phyloP scores from a whole-genome alignment of 345 rosid genomes.

The Corchorus olitorius region DNA sequence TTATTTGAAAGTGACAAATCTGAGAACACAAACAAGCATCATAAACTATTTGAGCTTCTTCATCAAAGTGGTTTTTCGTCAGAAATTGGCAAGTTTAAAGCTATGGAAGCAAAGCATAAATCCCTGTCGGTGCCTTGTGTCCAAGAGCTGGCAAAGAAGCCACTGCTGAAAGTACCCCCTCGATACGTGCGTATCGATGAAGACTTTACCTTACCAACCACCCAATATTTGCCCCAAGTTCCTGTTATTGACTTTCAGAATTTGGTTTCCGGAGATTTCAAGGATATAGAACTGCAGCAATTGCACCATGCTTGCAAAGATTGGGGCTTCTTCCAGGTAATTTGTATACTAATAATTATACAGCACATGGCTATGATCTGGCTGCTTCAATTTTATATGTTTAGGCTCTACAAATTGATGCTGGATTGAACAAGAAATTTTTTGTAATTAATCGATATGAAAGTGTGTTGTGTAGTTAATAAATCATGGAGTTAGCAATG shows the following conservation, averaged over 20 bases:
- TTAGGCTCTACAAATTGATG: too few species aligned
- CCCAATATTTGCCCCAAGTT: background rate
- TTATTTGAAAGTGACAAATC: too few species aligned
- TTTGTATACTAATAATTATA: too few species aligned
- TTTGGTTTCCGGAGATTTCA: conserved; percentile 1
- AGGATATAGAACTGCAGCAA: conserved; percentile 17
- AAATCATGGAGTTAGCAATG: conserved; percentile 22
- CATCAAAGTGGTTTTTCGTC: too few species aligned
- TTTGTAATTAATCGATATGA: too few species aligned
- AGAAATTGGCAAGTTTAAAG: background rate
- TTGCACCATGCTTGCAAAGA: background rate
- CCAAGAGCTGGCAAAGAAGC: conserved; percentile 28
- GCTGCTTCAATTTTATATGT: too few species aligned
- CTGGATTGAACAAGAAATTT: too few species aligned
- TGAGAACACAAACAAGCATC: too few species aligned
- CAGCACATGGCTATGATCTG: too few species aligned
- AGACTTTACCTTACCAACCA: background rate
- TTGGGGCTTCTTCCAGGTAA: conserved; percentile 25
- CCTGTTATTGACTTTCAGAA: conserved; percentile 23
- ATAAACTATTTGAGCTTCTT: too few species aligned
- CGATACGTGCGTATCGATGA: conserved; percentile 15
- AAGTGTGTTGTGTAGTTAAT: conserved; percentile 17
- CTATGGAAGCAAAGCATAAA: conserved; percentile 1
- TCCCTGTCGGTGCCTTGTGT: conserved; percentile 16
- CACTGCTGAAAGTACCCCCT: conserved; percentile 17